A percentile compares a stretch with the other conserved stretches of the same genome.
These are phyloP conservation scores for Salvia hispanica DNA, from an alignment of 257 asterid species.

Conservation along the genomic window DNA sequence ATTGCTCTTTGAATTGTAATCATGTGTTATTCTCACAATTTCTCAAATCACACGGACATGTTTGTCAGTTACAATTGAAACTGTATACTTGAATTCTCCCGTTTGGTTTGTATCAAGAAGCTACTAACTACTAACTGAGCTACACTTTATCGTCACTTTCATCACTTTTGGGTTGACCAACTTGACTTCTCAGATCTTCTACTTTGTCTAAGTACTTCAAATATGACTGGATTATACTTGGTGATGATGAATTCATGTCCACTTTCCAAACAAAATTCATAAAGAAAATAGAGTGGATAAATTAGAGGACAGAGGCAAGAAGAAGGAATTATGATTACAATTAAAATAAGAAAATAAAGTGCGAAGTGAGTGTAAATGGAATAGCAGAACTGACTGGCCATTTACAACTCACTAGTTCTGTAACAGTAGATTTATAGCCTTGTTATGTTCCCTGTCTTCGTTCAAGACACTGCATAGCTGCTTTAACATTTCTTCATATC, in stretches of 20 bases:
- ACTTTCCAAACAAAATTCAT: no score
- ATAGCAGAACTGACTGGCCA: conserved; percentile 4
- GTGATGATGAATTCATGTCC: not conserved
- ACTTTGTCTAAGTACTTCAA: not conserved
- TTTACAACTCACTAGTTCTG: not conserved
- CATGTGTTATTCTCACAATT: not conserved
- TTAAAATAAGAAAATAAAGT: not conserved
- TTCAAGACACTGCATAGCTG: no score
- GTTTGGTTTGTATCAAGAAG: no score
- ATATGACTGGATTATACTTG: conserved; percentile 2
- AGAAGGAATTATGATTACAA: not conserved
- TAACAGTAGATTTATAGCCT: no score
- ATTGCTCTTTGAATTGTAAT: not conserved
- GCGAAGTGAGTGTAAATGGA: not conserved
- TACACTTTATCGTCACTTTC: no score
- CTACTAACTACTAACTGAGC: not conserved
- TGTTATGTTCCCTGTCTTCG: no score
- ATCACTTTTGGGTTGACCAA: conserved; percentile 13
- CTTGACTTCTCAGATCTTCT: not conserved
- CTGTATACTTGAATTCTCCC: no score
- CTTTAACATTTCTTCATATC: no score
- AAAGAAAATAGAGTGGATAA: not conserved
- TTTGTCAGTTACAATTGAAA: not conserved
- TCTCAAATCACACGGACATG: conserved; percentile 22
- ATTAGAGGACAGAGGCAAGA: not conserved